phyloP scores from a whole-genome alignment of 2,329 filamentous ascomycete species.

The Microcyclospora pomicola region DNA sequence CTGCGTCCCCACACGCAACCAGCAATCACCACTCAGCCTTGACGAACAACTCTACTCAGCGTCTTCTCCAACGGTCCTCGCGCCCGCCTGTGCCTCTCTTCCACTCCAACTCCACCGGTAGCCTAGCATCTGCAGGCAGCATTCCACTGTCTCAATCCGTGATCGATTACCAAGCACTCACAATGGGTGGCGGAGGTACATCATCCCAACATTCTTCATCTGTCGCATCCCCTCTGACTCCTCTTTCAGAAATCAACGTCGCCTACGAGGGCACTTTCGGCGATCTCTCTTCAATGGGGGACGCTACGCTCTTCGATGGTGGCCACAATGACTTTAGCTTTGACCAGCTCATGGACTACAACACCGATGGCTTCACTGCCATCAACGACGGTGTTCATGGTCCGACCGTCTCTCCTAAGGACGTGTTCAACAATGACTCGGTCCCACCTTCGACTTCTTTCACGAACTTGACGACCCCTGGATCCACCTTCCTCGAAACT shows the following conservation, averaged over 20 bases:
- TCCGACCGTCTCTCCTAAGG: conserved; percentile 68
- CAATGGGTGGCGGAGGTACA: conserved; percentile 46
- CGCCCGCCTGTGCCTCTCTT: conserved; percentile 62
- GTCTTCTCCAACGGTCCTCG: conserved; percentile 8
- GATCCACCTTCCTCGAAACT: conserved; percentile 60
- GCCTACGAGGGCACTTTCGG: conserved; percentile 34
- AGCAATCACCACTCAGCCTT: conserved; percentile 32
- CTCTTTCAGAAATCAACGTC: conserved; percentile 30
- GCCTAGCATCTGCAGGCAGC: conserved; percentile 10
- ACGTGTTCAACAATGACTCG: conserved; percentile 61
- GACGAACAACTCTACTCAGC: conserved; percentile 13
- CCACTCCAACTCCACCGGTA: conserved; percentile 30
- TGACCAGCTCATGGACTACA: conserved; percentile 15
- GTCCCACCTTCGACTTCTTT: conserved; percentile 70
- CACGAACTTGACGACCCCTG: conserved; percentile 71
- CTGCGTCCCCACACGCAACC: conserved; percentile 35
- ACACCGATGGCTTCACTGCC: conserved; percentile 27
- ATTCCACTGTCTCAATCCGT: conserved; percentile 34
- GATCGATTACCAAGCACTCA: conserved; percentile 20
- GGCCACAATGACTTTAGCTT: conserved; percentile 15
- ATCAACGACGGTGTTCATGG: conserved; percentile 30
- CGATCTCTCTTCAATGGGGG: conserved; percentile 25
- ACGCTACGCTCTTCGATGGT: conserved; percentile 16
- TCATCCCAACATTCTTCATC: conserved; percentile 6
- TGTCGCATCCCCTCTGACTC: conserved; percentile 14